Percentiles rank a stretch among this genome's conserved stretches.
These are phyloP conservation scores for Neolecta irregularis DNA, from an alignment of 1,139 yeast genomes.

Conservation along the genomic window DNA sequence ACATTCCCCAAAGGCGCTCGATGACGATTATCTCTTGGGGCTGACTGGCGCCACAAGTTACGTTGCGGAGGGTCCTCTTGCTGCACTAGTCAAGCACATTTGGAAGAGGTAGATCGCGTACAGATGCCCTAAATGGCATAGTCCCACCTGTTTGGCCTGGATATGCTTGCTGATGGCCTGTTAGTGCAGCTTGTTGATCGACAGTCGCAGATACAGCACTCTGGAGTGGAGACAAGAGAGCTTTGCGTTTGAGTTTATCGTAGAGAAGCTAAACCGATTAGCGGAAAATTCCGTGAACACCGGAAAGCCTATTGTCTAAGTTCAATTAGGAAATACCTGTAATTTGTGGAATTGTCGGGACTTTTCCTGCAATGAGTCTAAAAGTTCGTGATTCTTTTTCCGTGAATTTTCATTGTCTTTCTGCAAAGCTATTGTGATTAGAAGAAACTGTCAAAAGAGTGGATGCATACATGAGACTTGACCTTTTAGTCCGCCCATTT, in stretches of 20 bases:
- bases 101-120: too few relatives aligned
- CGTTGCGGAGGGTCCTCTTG: too few relatives aligned
- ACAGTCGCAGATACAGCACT: too few relatives aligned
- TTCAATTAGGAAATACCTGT: slow-evolving; percentile 5
- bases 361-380: slow-evolving; percentile 12
- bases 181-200: too few relatives aligned
- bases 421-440: slow-evolving; percentile 4
- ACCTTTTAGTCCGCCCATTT: slow-evolving; percentile 11
- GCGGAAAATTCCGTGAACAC: too few relatives aligned
- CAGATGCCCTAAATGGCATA: too few relatives aligned
- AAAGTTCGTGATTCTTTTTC: slow-evolving; percentile 9
- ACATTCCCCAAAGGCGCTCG: too few relatives aligned
- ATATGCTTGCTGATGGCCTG: too few relatives aligned
- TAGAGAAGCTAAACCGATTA: slow-evolving; percentile 8
- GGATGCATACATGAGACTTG: background rate
- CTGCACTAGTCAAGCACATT: too few relatives aligned
- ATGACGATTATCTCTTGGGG: too few relatives aligned
- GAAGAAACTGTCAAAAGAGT: background rate
- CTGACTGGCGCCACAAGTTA: too few relatives aligned
- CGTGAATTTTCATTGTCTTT: slow-evolving; percentile 8
- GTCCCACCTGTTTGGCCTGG: too few relatives aligned
- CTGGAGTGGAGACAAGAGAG: slow-evolving; percentile 9
- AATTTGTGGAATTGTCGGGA: slow-evolving; percentile 13
- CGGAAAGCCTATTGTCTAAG: background rate
- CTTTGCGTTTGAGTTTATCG: slow-evolving; percentile 14